These are phyloP conservation scores for Haematococcus sp. DNA, from an alignment of 139 green algal genomes.

Conservation along the genomic window DNA sequence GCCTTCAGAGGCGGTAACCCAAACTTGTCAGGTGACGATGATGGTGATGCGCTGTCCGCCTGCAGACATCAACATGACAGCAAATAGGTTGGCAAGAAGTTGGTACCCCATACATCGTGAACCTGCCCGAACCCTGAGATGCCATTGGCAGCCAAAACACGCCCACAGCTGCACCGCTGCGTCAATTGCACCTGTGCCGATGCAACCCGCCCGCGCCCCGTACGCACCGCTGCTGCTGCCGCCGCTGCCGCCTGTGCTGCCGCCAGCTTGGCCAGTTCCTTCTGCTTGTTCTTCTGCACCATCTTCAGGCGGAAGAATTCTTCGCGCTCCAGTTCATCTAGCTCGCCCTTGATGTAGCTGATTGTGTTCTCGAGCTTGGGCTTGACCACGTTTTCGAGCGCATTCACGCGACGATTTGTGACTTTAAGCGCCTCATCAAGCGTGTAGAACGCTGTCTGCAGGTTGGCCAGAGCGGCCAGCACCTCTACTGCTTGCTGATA, in stretches of 20 bases:
- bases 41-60: no score
- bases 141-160: no score
- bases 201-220: no score
- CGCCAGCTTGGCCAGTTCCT: conserved; percentile 13
- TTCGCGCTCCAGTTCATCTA: conserved; percentile 99
- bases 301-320: conserved; percentile 98
- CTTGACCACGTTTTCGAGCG: conserved; percentile 98
- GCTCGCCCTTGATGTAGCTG: conserved; percentile 98
- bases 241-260: not conserved
- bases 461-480: conserved; percentile 91
- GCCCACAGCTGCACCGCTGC: no score
- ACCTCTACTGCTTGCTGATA: conserved; percentile 84
- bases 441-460: conserved; percentile 97
- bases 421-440: conserved; percentile 95
- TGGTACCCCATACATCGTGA: no score
- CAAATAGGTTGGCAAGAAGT: no score
- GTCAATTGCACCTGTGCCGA: no score
- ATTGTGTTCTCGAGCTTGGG: conserved; percentile 98
- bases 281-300: conserved; percentile 70
- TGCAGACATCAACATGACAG: no score
- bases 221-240: no score
- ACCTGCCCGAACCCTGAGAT: no score
- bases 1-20: no score
- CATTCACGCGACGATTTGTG: conserved; percentile 97
- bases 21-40: no score